These are phyloP conservation scores for Ophiocordyceps camponoti-rufipedis DNA, from an alignment of 2,329 filamentous ascomycete species.

Conservation along the genomic window DNA sequence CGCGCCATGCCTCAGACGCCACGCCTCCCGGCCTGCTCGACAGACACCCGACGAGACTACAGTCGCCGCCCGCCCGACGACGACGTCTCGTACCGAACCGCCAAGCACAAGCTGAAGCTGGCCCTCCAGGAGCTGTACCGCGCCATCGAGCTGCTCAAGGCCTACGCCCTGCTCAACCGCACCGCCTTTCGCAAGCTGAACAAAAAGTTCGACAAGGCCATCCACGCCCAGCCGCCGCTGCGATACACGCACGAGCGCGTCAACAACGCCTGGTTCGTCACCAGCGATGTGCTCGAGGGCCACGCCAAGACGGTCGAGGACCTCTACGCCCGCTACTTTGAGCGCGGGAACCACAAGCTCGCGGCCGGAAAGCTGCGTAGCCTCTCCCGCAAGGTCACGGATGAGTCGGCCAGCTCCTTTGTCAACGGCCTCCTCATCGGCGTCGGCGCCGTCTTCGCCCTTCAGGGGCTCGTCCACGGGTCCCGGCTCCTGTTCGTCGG, in stretches of 20 bases:
- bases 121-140: slow-evolving; percentile 90
- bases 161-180: slow-evolving; percentile 75
- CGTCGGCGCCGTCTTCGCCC: slow-evolving; percentile 43
- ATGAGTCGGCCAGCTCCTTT: slow-evolving; percentile 40
- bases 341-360: slow-evolving; percentile 81
- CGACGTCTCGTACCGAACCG: slow-evolving; percentile 64
- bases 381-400: slow-evolving; percentile 38
- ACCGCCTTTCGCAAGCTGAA: slow-evolving; percentile 95
- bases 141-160: slow-evolving; percentile 77
- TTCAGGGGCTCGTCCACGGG: slow-evolving; percentile 48
- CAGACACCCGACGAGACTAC: slow-evolving; percentile 27
- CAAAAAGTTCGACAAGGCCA: slow-evolving; percentile 94
- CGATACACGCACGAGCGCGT: slow-evolving; percentile 86
- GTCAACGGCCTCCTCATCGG: slow-evolving; percentile 49
- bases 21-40: slow-evolving; percentile 12
- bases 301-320: slow-evolving; percentile 74
- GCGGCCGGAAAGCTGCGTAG: slow-evolving; percentile 74
- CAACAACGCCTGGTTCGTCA: slow-evolving; percentile 78
- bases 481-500: slow-evolving; percentile 29
- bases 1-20: slow-evolving; percentile 35
- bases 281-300: slow-evolving; percentile 66
- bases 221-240: slow-evolving; percentile 57
- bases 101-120: slow-evolving; percentile 80
- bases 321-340: slow-evolving; percentile 87
- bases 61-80: slow-evolving; percentile 25